Percentiles rank a stretch among this genome's conserved stretches.
Conservation (phyloP, 805 yeast genomes). For the Teunomyces aglyptinius region DNA sequence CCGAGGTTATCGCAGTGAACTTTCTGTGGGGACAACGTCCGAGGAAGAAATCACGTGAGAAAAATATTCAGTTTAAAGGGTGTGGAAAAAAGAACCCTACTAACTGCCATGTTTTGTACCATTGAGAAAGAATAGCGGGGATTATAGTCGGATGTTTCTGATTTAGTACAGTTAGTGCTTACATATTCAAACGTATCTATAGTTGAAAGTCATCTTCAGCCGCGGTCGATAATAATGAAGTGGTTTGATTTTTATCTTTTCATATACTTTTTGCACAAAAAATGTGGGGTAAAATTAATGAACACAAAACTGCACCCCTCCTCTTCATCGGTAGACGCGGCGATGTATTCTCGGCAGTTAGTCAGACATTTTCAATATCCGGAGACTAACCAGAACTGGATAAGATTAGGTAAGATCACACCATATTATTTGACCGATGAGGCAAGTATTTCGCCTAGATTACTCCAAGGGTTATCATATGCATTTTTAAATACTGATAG, state of each 20-base stretch:
- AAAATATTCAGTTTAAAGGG: neutral
- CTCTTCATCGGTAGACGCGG: neutral
- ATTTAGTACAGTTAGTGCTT: neutral
- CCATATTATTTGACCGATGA: neutral
- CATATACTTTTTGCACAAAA: neutral
- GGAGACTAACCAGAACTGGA: neutral
- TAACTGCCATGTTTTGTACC: neutral
- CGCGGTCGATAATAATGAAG: neutral
- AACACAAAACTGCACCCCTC: neutral
- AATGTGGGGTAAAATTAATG: constrained; percentile 1
- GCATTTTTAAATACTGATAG: neutral
- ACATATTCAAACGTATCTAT: neutral
- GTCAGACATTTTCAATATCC: neutral
- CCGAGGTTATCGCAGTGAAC: neutral
- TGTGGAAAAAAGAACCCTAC: neutral
- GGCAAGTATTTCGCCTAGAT: neutral
- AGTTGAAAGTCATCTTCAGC: neutral
- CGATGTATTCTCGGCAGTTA: neutral
- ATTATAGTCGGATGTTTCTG: neutral
- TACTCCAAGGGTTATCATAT: neutral
- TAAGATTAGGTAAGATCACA: neutral
- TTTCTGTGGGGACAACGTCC: constrained; percentile 5
- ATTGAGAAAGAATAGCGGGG: neutral
- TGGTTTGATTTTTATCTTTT: neutral
- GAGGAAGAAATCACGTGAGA: constrained; percentile 6